Base-by-base conservation (phyloP, 2,329 filamentous ascomycete genomes). In the Leptographium procerum region DNA sequence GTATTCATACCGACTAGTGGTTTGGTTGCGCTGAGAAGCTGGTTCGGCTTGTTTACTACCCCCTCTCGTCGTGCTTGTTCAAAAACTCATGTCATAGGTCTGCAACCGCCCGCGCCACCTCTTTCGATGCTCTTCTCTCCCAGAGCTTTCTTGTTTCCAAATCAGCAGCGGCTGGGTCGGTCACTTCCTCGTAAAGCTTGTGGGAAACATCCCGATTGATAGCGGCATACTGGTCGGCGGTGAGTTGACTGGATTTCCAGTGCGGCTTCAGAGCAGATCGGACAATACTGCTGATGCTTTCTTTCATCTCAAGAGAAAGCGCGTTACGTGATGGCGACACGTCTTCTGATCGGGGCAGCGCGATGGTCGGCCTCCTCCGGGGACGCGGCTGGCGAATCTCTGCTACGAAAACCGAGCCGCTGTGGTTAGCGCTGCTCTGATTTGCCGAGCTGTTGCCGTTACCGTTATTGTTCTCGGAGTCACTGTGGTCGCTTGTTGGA, bases 181-280 rank as follows among this genome's bases (percentile, higher is more conserved):
- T 75, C 52, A 82, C 77, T 61, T 84, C 80, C 63, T 84, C 90
- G 72, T 99, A 99, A 60, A 99, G 77, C 73, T 87, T 88, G 59
- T 90, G 86, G 48, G 90, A 96, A 36, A 97, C 85, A 61, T 88
- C 86, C 62, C 91, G 86, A 69, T 97, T 97, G 72, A 97, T 96
- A 59, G 84, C 84, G 3, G 89, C 92, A 70, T 95, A 99, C 71
- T 96, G 87, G 60, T 96, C 89, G 64, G 91, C 89, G 22, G 86
- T 90, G 61, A 97, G 80, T 62, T 86, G 82, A 65, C 87, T 86
- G 48, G 86, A 86, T 62, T 85, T 82, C 77, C 92, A 97, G 64
- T 90, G 82, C 34, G 91, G 90, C 65, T 89, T 88, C 50, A 99
- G 76, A 7, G 88, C 89, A 48, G 80, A 77, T 63, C 89, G 88